Evolutionary conservation across 306 rosid species (phyloP).

Genomic region (Rosa lucieae): DNA sequence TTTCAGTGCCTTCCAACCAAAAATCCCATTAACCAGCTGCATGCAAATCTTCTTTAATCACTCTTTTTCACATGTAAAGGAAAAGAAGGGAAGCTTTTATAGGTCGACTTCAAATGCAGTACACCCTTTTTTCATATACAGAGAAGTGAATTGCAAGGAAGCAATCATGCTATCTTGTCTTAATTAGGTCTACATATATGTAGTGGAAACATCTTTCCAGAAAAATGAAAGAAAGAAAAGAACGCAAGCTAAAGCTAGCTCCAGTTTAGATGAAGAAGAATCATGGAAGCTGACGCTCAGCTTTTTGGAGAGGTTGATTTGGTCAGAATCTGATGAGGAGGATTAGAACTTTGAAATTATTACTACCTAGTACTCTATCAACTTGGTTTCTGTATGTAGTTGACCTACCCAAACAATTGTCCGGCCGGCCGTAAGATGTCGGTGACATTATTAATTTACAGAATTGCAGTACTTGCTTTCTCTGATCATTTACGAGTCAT

Average conservation of each 20-base stretch:
- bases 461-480: neutral
- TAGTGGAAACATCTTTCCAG: neutral
- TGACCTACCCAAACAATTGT: neutral
- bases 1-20: slow-evolving; percentile 3
- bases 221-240: neutral
- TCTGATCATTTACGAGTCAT: neutral
- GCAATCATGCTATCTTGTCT: slow-evolving; percentile 1
- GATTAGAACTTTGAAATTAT: too few species aligned
- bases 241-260: neutral
- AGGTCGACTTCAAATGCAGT: neutral
- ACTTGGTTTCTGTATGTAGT: neutral
- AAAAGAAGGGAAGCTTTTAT: neutral
- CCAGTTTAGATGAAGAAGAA: neutral
- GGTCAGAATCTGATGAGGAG: neutral
- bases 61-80: neutral
- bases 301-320: neutral
- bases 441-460: neutral
- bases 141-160: slow-evolving; percentile 3
- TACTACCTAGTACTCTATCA: neutral
- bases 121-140: neutral
- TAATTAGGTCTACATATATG: neutral
- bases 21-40: slow-evolving; percentile 1
- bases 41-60: neutral
- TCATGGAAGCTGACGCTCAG: neutral
- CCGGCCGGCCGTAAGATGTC: neutral